phyloP scores from a whole-genome alignment of 75 land plant genomes.

The Ceratopteris richardii region DNA sequence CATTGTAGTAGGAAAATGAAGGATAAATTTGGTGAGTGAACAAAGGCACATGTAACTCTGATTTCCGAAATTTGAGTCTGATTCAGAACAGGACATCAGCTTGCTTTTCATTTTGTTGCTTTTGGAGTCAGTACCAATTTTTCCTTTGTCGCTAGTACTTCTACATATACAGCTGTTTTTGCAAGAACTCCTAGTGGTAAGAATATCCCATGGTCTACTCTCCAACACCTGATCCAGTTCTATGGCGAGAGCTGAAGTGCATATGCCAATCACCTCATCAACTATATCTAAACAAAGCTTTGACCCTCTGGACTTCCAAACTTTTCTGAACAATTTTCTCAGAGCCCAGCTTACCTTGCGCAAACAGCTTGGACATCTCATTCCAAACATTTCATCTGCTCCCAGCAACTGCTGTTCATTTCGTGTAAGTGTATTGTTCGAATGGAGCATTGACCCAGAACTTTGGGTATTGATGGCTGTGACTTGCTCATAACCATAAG shows the following conservation, averaged over 20 bases:
- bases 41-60: background rate
- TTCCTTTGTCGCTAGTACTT: background rate
- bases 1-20: too few species aligned
- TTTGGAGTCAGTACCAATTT: background rate
- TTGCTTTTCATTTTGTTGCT: background rate
- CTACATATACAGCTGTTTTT: background rate
- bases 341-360: background rate
- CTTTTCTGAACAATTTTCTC: background rate
- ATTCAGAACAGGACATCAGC: background rate
- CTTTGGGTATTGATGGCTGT: background rate
- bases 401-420: background rate
- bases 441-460: background rate
- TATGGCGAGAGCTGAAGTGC: background rate
- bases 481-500: background rate
- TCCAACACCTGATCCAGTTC: background rate
- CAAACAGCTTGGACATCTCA: background rate
- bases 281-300: background rate
- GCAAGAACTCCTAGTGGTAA: background rate
- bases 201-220: background rate
- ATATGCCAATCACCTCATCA: slow-evolving; percentile 4
- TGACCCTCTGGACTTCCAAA: background rate
- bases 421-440: background rate
- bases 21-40: background rate
- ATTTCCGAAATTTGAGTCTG: background rate
- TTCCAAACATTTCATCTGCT: background rate